A percentile compares a stretch with the other conserved stretches of the same genome.
phyloP scores from a whole-genome alignment of 2,329 filamentous ascomycete species.

The Arachnomyces sp. region DNA sequence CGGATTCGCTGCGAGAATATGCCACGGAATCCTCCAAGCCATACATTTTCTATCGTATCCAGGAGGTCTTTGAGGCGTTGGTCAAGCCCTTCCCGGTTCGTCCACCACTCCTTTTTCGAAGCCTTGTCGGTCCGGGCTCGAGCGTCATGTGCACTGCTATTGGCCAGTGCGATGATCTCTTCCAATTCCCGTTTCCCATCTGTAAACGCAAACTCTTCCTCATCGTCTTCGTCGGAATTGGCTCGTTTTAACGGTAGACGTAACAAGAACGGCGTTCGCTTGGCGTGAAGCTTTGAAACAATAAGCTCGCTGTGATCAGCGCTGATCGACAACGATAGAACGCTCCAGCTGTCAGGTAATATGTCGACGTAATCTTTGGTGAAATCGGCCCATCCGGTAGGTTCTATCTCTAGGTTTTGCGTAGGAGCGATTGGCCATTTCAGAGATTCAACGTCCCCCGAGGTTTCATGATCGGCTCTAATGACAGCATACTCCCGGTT shows the following conservation, averaged over 20 bases:
- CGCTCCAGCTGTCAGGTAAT: slow-evolving; percentile 74
- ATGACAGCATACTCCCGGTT: slow-evolving; percentile 32
- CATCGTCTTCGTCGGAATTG: slow-evolving; percentile 68
- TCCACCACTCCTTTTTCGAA: slow-evolving; percentile 82
- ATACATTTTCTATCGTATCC: slow-evolving; percentile 79
- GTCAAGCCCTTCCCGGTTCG: slow-evolving; percentile 73
- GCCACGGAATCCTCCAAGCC: slow-evolving; percentile 90
- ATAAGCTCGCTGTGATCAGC: slow-evolving; percentile 77
- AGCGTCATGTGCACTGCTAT: slow-evolving; percentile 70
- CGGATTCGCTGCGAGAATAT: slow-evolving; percentile 73
- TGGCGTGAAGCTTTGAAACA: slow-evolving; percentile 74
- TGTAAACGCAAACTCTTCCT: slow-evolving; percentile 73
- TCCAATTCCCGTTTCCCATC: slow-evolving; percentile 71
- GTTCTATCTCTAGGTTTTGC: slow-evolving; percentile 13
- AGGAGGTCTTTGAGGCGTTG: slow-evolving; percentile 68
- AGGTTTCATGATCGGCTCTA: slow-evolving; percentile 39
- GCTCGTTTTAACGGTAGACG: slow-evolving; percentile 78
- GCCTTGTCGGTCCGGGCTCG: slow-evolving; percentile 66
- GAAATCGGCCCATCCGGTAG: slow-evolving; percentile 53
- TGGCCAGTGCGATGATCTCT: slow-evolving; percentile 74
- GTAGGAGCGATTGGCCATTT: slow-evolving; percentile 40
- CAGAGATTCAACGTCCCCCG: slow-evolving; percentile 37
- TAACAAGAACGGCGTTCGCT: slow-evolving; percentile 73
- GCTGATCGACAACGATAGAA: slow-evolving; percentile 76
- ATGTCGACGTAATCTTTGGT: slow-evolving; percentile 78